Conservation (phyloP, 805 yeast species). For the Myxozyma melibiosi region DNA sequence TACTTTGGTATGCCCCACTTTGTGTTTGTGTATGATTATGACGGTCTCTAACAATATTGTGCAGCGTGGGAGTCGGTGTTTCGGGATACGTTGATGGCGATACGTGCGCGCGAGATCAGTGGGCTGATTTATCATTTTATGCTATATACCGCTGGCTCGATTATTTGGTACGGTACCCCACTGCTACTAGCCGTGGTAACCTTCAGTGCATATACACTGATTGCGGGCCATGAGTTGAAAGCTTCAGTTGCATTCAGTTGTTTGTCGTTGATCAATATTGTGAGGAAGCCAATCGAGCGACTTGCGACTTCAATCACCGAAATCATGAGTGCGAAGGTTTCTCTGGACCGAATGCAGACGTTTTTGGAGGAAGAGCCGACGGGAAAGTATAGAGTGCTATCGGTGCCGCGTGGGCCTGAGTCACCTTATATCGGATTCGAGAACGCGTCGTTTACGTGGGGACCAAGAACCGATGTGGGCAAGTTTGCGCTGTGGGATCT, state of each 20-base stretch:
- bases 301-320: conserved; percentile 78
- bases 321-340: conserved; percentile 80
- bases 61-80: not conserved
- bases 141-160: conserved; percentile 65
- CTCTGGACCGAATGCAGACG: conserved; percentile 74
- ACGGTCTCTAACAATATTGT: not conserved
- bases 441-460: conserved; percentile 75
- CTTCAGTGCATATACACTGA: not conserved
- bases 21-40: too few species aligned
- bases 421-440: conserved; percentile 70
- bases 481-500: conserved; percentile 69
- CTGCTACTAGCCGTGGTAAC: conserved; percentile 6
- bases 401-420: conserved; percentile 44
- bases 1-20: conserved; percentile 56
- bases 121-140: conserved; percentile 55
- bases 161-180: conserved; percentile 36
- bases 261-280: conserved; percentile 71
- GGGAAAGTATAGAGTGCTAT: conserved; percentile 72
- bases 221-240: conserved; percentile 7
- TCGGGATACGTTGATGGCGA: not conserved
- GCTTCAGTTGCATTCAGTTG: conserved; percentile 73
- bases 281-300: conserved; percentile 79
- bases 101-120: conserved; percentile 69
- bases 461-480: conserved; percentile 33
- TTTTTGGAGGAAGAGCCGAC: conserved; percentile 80